Conservation (phyloP, 192 early-diverging fungal genomes). For the Dissophora ornata region DNA sequence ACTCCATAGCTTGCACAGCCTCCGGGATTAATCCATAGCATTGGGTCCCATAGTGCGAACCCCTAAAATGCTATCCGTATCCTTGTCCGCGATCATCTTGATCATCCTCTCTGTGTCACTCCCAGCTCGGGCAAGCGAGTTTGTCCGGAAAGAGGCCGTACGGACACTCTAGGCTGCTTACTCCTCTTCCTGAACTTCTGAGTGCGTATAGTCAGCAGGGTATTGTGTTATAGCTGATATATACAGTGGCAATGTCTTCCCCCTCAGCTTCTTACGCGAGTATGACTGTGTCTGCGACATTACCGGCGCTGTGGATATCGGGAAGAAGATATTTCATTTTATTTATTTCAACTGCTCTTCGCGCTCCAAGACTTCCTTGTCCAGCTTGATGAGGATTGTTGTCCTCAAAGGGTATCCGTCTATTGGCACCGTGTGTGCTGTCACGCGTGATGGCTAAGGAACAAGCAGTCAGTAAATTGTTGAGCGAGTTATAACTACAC, state of each 20-base stretch:
- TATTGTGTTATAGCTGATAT: conserved; percentile 98
- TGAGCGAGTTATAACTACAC: too few species aligned
- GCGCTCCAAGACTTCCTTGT: conserved; percentile 79
- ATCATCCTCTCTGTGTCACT: conserved; percentile 92
- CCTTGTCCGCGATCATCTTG: conserved; percentile 96
- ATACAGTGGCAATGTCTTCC: conserved; percentile 96
- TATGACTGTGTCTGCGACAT: conserved; percentile 96
- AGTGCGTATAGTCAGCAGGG: conserved; percentile 98
- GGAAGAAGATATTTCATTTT: conserved; percentile 75
- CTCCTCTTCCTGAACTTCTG: conserved; percentile 95
- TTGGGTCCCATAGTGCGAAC: conserved; percentile 98
- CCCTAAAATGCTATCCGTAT: conserved; percentile 96
- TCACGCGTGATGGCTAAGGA: conserved; percentile 82
- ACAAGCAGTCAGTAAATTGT: background rate
- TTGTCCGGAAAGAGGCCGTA: conserved; percentile 93
- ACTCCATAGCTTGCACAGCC: conserved; percentile 96
- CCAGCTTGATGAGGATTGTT: conserved; percentile 97
- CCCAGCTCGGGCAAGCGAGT: conserved; percentile 97
- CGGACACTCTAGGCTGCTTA: conserved; percentile 90
- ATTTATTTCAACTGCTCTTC: conserved; percentile 76
- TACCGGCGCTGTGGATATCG: conserved; percentile 94
- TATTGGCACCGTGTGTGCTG: conserved; percentile 90
- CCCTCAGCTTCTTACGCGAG: conserved; percentile 99
- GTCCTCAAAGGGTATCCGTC: conserved; percentile 90
- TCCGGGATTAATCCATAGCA: conserved; percentile 99